Percentiles rank a stretch among this genome's conserved stretches.
phyloP scores from a whole-genome alignment of 495 filamentous ascomycete species.

The Lichenothelia convexa region DNA sequence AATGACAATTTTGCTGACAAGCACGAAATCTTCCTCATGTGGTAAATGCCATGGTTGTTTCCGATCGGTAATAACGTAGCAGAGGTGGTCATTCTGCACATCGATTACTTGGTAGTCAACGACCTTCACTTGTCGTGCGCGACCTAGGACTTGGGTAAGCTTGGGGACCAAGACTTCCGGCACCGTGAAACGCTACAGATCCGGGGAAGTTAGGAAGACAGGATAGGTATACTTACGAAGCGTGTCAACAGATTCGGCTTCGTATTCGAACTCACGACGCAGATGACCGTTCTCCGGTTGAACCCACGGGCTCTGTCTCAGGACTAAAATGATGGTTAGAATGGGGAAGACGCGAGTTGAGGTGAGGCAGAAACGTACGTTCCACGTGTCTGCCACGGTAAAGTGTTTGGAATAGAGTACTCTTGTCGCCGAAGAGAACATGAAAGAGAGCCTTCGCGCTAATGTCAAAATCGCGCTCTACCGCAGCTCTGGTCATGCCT shows the following conservation, averaged over 20 bases:
- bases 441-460: slow-evolving; percentile 90
- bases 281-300: slow-evolving; percentile 47
- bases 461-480: slow-evolving; percentile 67
- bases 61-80: slow-evolving; percentile 80
- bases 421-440: slow-evolving; percentile 88
- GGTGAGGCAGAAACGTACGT: slow-evolving; percentile 27
- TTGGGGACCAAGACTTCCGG: too few relatives aligned
- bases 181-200: too few relatives aligned
- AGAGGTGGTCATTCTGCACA: slow-evolving; percentile 81
- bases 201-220: slow-evolving; percentile 2
- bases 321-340: slow-evolving; percentile 27
- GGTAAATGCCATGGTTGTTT: slow-evolving; percentile 87
- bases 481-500: slow-evolving; percentile 49
- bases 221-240: slow-evolving; percentile 30
- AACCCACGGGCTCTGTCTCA: slow-evolving; percentile 76
- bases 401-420: slow-evolving; percentile 78
- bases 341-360: slow-evolving; percentile 11
- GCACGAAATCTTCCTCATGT: slow-evolving; percentile 54
- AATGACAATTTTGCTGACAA: slow-evolving; percentile 83
- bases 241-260: slow-evolving; percentile 46
- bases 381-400: slow-evolving; percentile 71
- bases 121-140: slow-evolving; percentile 39
- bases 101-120: slow-evolving; percentile 81
- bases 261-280: slow-evolving; percentile 62
- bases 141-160: too few relatives aligned